These are phyloP conservation scores for Cyanophora paradoxa DNA, from an alignment of 78 protist species.

Conservation along the genomic window DNA sequence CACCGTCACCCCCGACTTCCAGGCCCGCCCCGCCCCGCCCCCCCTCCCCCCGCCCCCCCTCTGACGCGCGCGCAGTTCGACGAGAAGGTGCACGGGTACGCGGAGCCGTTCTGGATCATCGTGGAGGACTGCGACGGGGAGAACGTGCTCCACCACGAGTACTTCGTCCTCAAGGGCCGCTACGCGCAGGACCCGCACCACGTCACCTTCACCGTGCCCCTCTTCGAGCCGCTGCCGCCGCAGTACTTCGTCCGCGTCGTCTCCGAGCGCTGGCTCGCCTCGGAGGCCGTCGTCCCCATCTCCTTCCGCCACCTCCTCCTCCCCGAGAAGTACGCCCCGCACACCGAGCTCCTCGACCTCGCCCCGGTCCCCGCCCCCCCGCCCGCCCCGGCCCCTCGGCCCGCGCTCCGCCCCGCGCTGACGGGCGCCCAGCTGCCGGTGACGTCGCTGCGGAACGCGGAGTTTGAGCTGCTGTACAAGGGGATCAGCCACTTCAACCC, in stretches of 20 bases:
- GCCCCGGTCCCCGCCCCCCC: too few species aligned
- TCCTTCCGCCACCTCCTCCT: conserved; percentile 87
- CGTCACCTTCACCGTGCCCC: conserved; percentile 81
- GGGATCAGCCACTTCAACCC: conserved; percentile 75
- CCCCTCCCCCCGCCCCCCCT: not conserved
- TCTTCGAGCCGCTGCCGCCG: conserved; percentile 94
- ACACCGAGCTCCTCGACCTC: conserved; percentile 80
- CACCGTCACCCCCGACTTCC: conserved; percentile 85
- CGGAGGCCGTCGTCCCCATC: conserved; percentile 79
- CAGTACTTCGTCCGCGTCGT: conserved; percentile 88
- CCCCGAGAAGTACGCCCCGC: conserved; percentile 82
- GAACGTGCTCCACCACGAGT: conserved; percentile 85
- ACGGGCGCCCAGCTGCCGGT: conserved; percentile 66
- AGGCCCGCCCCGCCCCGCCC: not conserved
- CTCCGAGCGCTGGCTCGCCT: conserved; percentile 88
- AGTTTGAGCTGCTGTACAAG: conserved; percentile 22
- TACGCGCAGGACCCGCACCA: conserved; percentile 69
- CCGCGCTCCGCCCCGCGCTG: too few species aligned
- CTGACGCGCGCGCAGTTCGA: conserved; percentile 40
- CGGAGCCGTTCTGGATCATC: conserved; percentile 79
- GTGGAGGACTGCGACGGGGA: conserved; percentile 86
- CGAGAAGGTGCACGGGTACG: conserved; percentile 71
- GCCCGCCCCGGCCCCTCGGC: too few species aligned
- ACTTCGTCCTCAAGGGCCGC: conserved; percentile 57
- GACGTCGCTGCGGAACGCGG: conserved; percentile 42